phyloP scores from a whole-genome alignment of 148 eudicot species.

The Dysphania ambrosioides region DNA sequence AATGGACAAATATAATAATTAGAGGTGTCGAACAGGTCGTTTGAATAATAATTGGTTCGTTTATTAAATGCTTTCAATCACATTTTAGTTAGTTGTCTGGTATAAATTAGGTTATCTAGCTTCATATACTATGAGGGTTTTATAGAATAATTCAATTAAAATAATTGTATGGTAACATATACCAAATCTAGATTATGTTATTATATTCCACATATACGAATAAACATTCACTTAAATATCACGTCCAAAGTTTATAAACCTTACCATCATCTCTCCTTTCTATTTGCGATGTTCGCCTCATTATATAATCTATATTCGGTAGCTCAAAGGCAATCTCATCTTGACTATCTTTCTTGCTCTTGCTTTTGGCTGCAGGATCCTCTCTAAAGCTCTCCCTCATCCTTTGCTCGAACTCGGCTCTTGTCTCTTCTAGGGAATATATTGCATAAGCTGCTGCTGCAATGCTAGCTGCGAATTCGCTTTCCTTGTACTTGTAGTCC shows the following conservation, averaged over 20 bases:
- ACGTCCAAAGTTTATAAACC: neutral
- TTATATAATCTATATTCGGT: constrained; percentile 6
- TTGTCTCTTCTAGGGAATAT: constrained; percentile 50
- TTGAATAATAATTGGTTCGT: no score
- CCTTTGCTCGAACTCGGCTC: constrained; percentile 27
- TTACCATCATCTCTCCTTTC: constrained; percentile 35
- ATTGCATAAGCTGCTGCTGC: constrained; percentile 82
- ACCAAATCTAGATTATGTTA: neutral
- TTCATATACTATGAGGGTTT: no score
- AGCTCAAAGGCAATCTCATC: constrained; percentile 1
- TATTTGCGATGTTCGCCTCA: constrained; percentile 24
- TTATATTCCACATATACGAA: neutral
- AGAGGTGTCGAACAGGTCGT: no score
- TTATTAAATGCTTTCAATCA: no score
- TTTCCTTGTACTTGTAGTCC: constrained; percentile 24
- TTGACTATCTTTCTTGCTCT: neutral
- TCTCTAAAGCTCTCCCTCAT: constrained; percentile 40
- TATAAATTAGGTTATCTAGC: no score
- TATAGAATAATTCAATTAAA: no score
- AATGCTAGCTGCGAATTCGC: constrained; percentile 50
- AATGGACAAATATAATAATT: no score
- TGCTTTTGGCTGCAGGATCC: constrained; percentile 14
- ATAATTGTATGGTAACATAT: no score
- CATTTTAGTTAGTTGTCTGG: no score
- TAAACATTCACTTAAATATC: neutral